Conservation (phyloP, 129 eudicot species). For the Calendula officinalis region DNA sequence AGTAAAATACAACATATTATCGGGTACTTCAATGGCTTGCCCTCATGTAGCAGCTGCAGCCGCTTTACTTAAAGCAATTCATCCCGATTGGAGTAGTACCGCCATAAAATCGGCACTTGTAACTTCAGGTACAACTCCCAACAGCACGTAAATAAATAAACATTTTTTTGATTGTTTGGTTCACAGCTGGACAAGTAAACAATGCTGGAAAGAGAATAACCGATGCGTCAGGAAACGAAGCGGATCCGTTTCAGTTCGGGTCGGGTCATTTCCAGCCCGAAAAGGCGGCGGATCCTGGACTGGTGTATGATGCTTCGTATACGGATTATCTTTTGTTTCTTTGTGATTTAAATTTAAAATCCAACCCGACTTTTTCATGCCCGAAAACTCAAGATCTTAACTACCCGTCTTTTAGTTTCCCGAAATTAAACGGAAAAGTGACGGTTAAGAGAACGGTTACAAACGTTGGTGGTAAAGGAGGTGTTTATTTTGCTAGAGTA, state of each 20-base stretch:
- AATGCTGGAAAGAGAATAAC: constrained; percentile 57
- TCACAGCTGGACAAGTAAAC: constrained; percentile 60
- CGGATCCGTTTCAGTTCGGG: constrained; percentile 85
- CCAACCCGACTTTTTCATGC: constrained; percentile 47
- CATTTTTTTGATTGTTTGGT: not conserved
- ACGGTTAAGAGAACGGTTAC: constrained; percentile 62
- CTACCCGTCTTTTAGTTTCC: constrained; percentile 75
- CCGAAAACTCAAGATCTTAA: constrained; percentile 57
- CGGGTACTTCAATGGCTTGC: constrained; percentile 90
- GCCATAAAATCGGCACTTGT: constrained; percentile 71
- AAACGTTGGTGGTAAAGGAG: constrained; percentile 60
- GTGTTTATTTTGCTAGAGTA: constrained; percentile 59
- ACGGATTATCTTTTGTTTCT: constrained; percentile 67
- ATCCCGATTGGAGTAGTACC: constrained; percentile 71
- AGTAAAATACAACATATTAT: constrained; percentile 49
- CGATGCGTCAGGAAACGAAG: constrained; percentile 60
- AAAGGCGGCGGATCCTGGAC: constrained; percentile 93
- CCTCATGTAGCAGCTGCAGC: constrained; percentile 66
- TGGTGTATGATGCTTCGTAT: constrained; percentile 79
- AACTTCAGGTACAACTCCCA: constrained; percentile 51
- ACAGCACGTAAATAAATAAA: not conserved
- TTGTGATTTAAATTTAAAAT: constrained; percentile 30
- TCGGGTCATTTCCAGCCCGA: constrained; percentile 82
- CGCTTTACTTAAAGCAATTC: constrained; percentile 57
- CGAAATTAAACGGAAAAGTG: constrained; percentile 49